Conservation (phyloP, 305 asterid species). For the Lippia alba region DNA sequence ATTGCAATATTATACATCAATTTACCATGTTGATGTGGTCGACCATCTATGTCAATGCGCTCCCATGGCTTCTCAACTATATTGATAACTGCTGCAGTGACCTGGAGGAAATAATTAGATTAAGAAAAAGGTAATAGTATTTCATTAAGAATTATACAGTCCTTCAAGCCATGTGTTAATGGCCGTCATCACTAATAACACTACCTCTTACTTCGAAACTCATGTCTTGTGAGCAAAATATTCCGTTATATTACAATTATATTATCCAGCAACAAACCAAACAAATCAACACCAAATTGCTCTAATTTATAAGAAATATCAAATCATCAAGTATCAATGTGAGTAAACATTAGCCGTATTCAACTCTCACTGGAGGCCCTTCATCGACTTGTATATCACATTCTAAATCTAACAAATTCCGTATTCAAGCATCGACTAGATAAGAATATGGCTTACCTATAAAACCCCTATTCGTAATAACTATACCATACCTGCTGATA, state of each 20-base stretch:
- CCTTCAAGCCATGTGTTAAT: constrained; percentile 4
- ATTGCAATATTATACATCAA: constrained; percentile 20
- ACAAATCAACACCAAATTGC: not conserved
- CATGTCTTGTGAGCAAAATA: constrained; percentile 6
- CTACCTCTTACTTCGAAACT: constrained; percentile 9
- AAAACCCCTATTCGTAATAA: not conserved
- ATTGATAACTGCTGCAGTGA: constrained; percentile 69
- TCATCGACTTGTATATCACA: not conserved
- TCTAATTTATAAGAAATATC: constrained; percentile 9
- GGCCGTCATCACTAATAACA: constrained; percentile 2
- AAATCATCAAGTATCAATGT: not conserved
- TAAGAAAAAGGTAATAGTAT: constrained; percentile 1
- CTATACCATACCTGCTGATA: constrained; percentile 71
- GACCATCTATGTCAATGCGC: constrained; percentile 71
- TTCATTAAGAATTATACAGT: constrained; percentile 18
- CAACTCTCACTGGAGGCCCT: constrained; percentile 7
- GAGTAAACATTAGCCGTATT: not conserved
- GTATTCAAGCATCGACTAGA: constrained; percentile 9
- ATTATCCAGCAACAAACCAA: constrained; percentile 5
- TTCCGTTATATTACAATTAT: not conserved
- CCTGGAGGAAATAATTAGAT: constrained; percentile 49
- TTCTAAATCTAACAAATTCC: constrained; percentile 10
- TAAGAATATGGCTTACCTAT: not conserved
- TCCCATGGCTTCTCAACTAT: constrained; percentile 96
- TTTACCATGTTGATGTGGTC: constrained; percentile 82